phyloP scores from a whole-genome alignment of 2,329 filamentous ascomycete species.

The Huntiella decipiens region DNA sequence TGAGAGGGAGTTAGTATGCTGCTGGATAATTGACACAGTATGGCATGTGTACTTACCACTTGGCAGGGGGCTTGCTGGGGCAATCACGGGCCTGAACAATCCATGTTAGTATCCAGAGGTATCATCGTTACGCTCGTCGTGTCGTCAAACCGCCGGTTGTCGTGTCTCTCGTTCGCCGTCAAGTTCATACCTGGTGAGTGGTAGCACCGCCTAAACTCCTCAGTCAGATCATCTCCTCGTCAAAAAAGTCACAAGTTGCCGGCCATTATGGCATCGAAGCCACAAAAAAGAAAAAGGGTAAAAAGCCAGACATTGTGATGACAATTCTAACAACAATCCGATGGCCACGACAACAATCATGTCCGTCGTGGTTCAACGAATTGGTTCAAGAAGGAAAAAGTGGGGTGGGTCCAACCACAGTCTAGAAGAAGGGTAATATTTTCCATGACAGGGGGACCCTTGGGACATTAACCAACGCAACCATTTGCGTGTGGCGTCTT shows the following conservation, averaged over 20 bases:
- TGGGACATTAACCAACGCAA: no score
- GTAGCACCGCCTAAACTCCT: conserved; percentile 44
- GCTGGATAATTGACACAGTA: not conserved
- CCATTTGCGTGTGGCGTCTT: no score
- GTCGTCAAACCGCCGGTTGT: not conserved
- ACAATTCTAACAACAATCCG: no score
- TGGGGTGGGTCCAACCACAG: no score
- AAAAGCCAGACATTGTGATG: no score
- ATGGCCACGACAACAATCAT: no score
- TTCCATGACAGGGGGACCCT: no score
- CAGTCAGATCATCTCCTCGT: conserved; percentile 13
- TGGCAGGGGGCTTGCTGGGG: conserved; percentile 65
- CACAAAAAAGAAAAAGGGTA: no score
- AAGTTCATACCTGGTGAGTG: conserved; percentile 49
- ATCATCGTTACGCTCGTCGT: not conserved
- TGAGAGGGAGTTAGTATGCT: conserved; percentile 18
- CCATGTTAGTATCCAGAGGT: conserved; percentile 13
- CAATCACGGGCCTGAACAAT: conserved; percentile 54
- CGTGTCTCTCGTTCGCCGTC: conserved; percentile 12
- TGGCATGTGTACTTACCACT: conserved; percentile 41
- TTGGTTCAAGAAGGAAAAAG: no score
- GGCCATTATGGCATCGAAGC: no score
- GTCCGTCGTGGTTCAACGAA: no score
- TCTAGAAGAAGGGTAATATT: no score
- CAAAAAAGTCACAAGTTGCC: not conserved